A percentile compares a stretch with the other conserved stretches of the same genome.
phyloP scores from a whole-genome alignment of 78 protist species.

The Capsaspora owczarzaki region DNA sequence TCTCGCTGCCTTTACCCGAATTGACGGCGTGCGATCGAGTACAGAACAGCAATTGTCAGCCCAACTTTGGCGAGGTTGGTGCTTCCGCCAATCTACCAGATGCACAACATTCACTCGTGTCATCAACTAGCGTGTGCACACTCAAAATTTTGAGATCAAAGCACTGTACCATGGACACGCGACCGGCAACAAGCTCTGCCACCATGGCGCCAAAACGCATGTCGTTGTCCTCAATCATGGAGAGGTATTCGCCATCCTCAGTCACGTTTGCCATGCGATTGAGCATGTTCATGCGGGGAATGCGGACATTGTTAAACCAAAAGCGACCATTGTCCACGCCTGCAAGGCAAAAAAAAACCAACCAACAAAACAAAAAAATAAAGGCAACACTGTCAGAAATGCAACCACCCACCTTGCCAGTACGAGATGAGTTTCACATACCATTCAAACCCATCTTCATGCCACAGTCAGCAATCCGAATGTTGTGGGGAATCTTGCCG shows the following conservation, averaged over 20 bases:
- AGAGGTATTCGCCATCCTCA: constrained; percentile 11
- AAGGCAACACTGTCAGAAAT: too few species aligned
- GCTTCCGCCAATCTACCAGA: background rate
- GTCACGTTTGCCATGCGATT: constrained; percentile 9
- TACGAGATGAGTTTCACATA: too few species aligned
- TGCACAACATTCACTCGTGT: background rate
- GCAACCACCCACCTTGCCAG: too few species aligned
- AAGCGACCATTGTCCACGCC: constrained; percentile 32
- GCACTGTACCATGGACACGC: background rate
- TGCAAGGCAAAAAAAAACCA: too few species aligned
- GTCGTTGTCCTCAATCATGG: constrained; percentile 31
- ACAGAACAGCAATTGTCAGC: constrained; percentile 56
- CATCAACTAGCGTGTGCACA: too few species aligned
- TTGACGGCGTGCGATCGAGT: constrained; percentile 53
- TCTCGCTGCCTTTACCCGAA: background rate
- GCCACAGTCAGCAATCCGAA: constrained; percentile 21
- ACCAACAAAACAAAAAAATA: too few species aligned
- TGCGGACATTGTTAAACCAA: constrained; percentile 19
- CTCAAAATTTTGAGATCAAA: too few species aligned
- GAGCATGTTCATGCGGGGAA: constrained; percentile 36
- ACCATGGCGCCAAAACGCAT: constrained; percentile 41
- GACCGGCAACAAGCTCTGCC: background rate
- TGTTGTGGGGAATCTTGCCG: background rate
- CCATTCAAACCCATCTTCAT: constrained; percentile 13
- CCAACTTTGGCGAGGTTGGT: background rate